Base-by-base conservation (phyloP, 2,329 filamentous ascomycete species). In the Fusarium palustre region DNA sequence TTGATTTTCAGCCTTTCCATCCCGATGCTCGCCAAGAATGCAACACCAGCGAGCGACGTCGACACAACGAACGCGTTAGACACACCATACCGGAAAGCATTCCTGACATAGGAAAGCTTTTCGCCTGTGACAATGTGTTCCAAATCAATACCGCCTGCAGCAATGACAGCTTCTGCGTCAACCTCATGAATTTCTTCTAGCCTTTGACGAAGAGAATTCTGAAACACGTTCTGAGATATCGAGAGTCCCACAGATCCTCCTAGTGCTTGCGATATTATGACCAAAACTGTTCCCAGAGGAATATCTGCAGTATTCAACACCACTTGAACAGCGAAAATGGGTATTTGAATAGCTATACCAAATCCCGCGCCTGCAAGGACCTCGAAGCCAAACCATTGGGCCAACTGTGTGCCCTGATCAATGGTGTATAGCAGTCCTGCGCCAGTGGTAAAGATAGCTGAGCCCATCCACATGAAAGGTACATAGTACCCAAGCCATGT, bases 231-330 rank as follows among this genome's bases (percentile, higher is more conserved):
- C 13, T 70, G 70, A 9, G 68, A 68, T 6, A 74, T 65, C 2
- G 62, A 55, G 3, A 73, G 64, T 2, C 70, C 68, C 1, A 74
- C 49, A 8, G 70, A 62, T 5, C 83, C 84, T 30, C 82, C 83
- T 0, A 86, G 73, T 2, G 80, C 77, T 71, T 85, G 83, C 6
- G 76, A 76, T 67, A 85, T 83, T 22, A 85, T 79, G 2, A 84
- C 76, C 16, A 77, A 64, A 3, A 82, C 81, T 5, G 81, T 81
- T 4, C 81, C 83, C 0, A 79, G 79, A 0, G 83, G 80, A 28
- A 85, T 79, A 45, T 84, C 83, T 2, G 76, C 76, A 7, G 74
- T 58, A 8, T 64, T 69, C 18, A 84, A 69, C 0, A 83, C 82
- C 0, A 81, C 80, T 59, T 85, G 83, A 0, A 80, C 78, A 2